Evolutionary conservation across 116 monocot species (phyloP), one percentile per base, ranked within the genome.

Genomic region (Papilionanthe hybrid): DNA sequence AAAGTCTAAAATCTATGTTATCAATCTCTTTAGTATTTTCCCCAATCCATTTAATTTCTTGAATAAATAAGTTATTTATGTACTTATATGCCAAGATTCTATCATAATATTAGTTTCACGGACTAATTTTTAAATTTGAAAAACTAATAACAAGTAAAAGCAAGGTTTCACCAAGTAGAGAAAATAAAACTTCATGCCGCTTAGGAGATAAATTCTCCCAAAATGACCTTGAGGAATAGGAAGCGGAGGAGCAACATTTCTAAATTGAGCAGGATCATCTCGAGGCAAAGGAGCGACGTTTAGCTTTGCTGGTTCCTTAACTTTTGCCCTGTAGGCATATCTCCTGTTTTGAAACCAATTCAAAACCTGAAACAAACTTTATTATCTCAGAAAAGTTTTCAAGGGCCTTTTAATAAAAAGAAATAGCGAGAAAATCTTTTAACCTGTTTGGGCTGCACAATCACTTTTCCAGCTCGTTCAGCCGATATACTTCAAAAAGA

Each of bases 381-480:
- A 44, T 7, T 13, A 45, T 44, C 56, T 79, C 19, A 71, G 19
- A 57, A 22, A 69, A 58, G 23, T 1, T 56, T 47, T 49, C 1
- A 81, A 78, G 77, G 15, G 32, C 43, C 27, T 17, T 19, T 41
- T 69, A 27, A 12, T 22, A 15, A 9, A 37, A 75, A n/a, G 47
- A 0, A 22, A 60, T 4, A 12, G 50, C 27, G 45, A 56, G 50
- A n/a, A n/a, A n/a, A n/a, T n/a, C 57, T 37, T 42, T 49, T 69
- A 77, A 96, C 94, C 94, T 96, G 96, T 82, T 93, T 94, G 25
- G 92, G 86, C 79, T 93, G 92, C 55, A 96, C 91, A 55, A 76
- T 37, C 80, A 73, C 74, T 82, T 91, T 96, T 56, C 94, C 96
- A 57, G 50, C 80, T 81, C 96, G 84, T 30, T 92, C 96, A 42